Percentiles rank a stretch among this genome's conserved stretches.
Evolutionary conservation across 208 protist genomes (phyloP).

Genomic region (Jaenimonas drosophilae): DNA sequence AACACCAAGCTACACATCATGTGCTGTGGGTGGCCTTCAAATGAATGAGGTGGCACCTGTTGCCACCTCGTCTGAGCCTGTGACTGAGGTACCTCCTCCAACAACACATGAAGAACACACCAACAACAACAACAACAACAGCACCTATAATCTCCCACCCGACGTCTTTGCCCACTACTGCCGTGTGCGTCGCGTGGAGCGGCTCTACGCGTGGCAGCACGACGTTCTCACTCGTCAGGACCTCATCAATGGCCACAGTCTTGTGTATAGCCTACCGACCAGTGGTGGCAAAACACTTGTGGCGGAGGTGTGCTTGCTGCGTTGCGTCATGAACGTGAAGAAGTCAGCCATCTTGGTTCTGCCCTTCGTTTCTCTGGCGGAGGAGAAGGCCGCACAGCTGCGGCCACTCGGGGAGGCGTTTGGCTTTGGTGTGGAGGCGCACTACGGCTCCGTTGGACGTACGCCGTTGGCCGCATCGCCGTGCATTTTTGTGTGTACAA

Average conservation of each 20-base stretch:
- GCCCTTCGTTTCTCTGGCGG: slow-evolving; percentile 88
- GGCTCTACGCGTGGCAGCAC: slow-evolving; percentile 83
- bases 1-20: too few species aligned
- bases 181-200: slow-evolving; percentile 22
- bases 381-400: slow-evolving; percentile 82
- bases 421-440: slow-evolving; percentile 74
- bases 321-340: slow-evolving; percentile 50
- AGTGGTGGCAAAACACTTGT: slow-evolving; percentile 92
- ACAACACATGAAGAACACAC: too few species aligned
- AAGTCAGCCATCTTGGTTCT: slow-evolving; percentile 86
- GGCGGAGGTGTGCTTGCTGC: slow-evolving; percentile 87
- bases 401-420: slow-evolving; percentile 40
- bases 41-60: too few species aligned
- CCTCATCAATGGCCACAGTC: slow-evolving; percentile 43
- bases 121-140: too few species aligned
- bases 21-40: too few species aligned
- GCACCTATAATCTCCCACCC: slow-evolving; percentile 46
- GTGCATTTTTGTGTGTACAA: slow-evolving; percentile 82
- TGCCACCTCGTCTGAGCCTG: too few species aligned
- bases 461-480: slow-evolving; percentile 42
- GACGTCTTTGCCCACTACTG: slow-evolving; percentile 29
- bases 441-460: slow-evolving; percentile 61
- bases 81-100: too few species aligned
- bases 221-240: slow-evolving; percentile 51
- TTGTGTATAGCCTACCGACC: slow-evolving; percentile 89